phyloP scores from a whole-genome alignment of 352 stramenopile genomes.

The Globisporangium nagaii region DNA sequence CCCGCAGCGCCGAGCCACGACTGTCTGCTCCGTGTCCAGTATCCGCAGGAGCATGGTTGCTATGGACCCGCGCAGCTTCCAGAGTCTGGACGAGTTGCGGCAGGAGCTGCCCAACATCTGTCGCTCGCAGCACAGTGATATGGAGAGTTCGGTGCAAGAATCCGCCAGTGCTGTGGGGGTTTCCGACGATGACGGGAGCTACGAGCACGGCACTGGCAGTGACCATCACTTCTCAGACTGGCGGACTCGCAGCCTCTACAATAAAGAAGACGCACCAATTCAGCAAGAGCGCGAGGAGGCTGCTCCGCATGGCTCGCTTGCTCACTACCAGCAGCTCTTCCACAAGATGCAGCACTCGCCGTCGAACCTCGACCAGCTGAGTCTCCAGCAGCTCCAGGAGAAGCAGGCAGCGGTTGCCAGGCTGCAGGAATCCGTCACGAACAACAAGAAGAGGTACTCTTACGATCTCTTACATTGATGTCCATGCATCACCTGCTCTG shows the following conservation, averaged over 20 bases:
- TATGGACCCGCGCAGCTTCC: slow-evolving; percentile 35
- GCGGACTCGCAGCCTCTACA: not conserved
- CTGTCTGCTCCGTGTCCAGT: slow-evolving; percentile 25
- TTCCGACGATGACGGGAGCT: not conserved
- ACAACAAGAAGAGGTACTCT: slow-evolving; percentile 19
- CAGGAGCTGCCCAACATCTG: slow-evolving; percentile 31
- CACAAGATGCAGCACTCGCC: slow-evolving; percentile 32
- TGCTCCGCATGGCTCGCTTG: slow-evolving; percentile 2
- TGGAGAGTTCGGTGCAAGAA: not conserved
- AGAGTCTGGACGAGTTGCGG: slow-evolving; percentile 33
- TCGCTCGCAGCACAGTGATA: slow-evolving; percentile 6
- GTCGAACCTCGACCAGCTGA: slow-evolving; percentile 27
- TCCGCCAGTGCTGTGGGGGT: not conserved
- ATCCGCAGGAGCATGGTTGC: slow-evolving; percentile 23
- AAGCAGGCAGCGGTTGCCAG: slow-evolving; percentile 23
- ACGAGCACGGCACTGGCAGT: not conserved
- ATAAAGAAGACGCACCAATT: not conserved
- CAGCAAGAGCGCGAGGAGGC: not conserved
- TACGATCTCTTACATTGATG: no score
- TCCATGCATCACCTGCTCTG: no score
- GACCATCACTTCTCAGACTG: not conserved
- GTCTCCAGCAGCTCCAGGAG: slow-evolving; percentile 21
- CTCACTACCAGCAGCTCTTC: slow-evolving; percentile 28
- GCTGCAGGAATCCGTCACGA: slow-evolving; percentile 25
- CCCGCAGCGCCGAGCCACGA: slow-evolving; percentile 5